Conservation (phyloP, 352 stramenopile genomes). For the Globisporangium megalacanthum region DNA sequence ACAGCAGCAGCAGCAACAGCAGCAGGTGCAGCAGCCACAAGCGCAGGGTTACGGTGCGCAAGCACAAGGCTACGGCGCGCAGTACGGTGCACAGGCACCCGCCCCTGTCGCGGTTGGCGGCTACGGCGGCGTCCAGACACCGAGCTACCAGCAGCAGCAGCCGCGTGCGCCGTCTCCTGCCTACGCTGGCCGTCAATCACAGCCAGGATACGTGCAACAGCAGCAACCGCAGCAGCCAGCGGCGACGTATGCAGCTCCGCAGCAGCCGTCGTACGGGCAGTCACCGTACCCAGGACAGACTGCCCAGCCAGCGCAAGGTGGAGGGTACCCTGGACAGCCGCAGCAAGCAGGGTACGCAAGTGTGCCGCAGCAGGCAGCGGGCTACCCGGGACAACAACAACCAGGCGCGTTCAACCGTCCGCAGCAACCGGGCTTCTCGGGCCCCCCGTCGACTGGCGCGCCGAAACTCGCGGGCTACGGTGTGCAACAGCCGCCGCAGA, state of each 20-base stretch:
- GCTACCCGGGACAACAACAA: constrained; percentile 31
- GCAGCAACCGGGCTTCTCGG: constrained; percentile 38
- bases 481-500: constrained; percentile 15
- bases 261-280: constrained; percentile 20
- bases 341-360: constrained; percentile 10
- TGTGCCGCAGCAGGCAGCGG: constrained; percentile 15
- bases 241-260: constrained; percentile 10
- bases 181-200: constrained; percentile 29
- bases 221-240: constrained; percentile 7
- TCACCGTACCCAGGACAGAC: constrained; percentile 15
- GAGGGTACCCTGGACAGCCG: constrained; percentile 10
- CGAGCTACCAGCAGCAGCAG: constrained; percentile 35
- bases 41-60: constrained; percentile 17
- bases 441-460: constrained; percentile 39
- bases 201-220: constrained; percentile 8
- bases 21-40: constrained; percentile 15
- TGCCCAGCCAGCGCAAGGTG: background rate
- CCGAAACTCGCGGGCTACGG: constrained; percentile 23
- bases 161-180: constrained; percentile 27
- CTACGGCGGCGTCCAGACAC: constrained; percentile 25
- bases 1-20: constrained; percentile 23
- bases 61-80: constrained; percentile 23
- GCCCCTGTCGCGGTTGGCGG: constrained; percentile 23
- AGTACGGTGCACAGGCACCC: constrained; percentile 37
- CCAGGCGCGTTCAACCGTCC: constrained; percentile 29